Base-by-base conservation (phyloP, 208 protist genomes). In the Polymyxa betae region DNA sequence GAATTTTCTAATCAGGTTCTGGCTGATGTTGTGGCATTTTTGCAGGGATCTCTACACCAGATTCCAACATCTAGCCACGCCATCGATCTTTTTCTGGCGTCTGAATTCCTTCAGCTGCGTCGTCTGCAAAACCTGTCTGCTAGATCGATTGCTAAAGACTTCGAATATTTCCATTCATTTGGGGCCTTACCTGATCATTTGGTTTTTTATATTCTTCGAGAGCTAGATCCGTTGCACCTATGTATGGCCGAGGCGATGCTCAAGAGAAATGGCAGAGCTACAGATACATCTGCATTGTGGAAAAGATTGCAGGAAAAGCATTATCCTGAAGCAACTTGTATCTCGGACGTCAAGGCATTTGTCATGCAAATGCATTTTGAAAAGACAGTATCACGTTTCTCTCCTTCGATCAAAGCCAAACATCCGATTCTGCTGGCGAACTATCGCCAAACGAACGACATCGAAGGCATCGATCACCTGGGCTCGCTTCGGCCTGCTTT, bases 221-320 rank as follows among this genome's bases (percentile, higher is more conserved):
- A 43, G 12, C 72, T 82, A n/a, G 72, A 82, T n/a, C 5, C 72
- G 5, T n/a, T 82, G 5, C 72, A 43, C 35, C 72, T 82, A n/a
- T 35, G 35, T 43, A 82, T 82, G 72, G 72, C 72, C 72, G 72
- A 82, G 72, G 16, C 5, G 35, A 43, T 82, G 16, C n/a, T 82
- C 5, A 45, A 35, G 72, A 16, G 16, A n/a, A 35, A 12, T 45
- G 10, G 40, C 16, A n/a, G 72, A 35, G n/a, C 16, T 82, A 5
- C 16, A 82, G 5, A 35, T 82, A 12, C 72, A 45, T 38, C n/a
- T n/a, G 72, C 49, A 29, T 24, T 60, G 49, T 5, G 5, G 49
- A 5, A 5, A 24, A 60, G 24, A 29, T 5, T 60, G 5, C 49
- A 60, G 24, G 49, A 60, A 60, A 5, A 5, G 49, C 49, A n/a